Conservation (phyloP, 345 rosid species). For the Populus simonii region DNA sequence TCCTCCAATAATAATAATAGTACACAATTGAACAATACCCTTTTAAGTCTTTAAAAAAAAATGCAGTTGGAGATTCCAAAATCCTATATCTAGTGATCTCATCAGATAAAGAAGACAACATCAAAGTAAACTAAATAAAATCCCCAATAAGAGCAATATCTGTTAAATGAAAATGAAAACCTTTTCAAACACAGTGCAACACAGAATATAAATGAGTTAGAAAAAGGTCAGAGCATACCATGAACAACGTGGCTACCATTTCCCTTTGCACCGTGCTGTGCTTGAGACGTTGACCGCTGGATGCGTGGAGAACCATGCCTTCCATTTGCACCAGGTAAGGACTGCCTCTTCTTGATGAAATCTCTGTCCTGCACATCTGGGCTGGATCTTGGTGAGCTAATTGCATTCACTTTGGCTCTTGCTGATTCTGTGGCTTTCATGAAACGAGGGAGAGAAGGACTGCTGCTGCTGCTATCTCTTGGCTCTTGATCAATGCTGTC, state of each 20-base stretch:
- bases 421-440: constrained; percentile 98
- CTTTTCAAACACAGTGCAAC: not conserved
- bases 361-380: constrained; percentile 90
- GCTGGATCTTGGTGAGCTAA: constrained; percentile 88
- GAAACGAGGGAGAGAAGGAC: constrained; percentile 69
- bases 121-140: not conserved
- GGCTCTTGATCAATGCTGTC: constrained; percentile 63
- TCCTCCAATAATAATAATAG: not conserved
- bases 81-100: not conserved
- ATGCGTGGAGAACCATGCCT: constrained; percentile 83
- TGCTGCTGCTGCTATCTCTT: constrained; percentile 54
- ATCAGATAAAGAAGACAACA: not conserved
- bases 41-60: not conserved
- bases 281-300: constrained; percentile 63
- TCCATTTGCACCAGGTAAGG: constrained; percentile 80
- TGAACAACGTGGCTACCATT: constrained; percentile 32
- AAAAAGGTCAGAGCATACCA: constrained; percentile 33
- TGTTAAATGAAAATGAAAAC: not conserved
- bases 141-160: not conserved
- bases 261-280: constrained; percentile 63
- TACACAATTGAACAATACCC: not conserved
- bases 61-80: not conserved
- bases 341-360: constrained; percentile 74
- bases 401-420: constrained; percentile 72
- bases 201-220: not conserved